Conservation (phyloP, 768 basidiomycete species). For the Filobasidium wieringae region DNA sequence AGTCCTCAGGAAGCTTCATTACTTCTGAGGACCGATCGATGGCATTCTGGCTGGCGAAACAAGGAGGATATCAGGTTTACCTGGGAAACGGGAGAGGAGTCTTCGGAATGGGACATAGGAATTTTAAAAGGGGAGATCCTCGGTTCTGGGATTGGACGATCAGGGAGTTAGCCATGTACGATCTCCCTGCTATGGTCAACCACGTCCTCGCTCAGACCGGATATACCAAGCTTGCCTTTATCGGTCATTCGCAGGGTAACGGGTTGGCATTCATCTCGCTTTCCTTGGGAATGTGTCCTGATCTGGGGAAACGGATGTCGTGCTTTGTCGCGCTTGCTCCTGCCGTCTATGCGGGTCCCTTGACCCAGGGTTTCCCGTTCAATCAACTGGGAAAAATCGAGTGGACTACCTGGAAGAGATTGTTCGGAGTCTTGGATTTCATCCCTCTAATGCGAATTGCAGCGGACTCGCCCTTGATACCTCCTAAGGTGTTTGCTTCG, state of each 20-base stretch:
- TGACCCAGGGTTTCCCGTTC: constrained; percentile 46
- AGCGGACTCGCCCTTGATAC: constrained; percentile 41
- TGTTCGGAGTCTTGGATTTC: constrained; percentile 47
- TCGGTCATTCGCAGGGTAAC: constrained; percentile 48
- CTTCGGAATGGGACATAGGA: constrained; percentile 45
- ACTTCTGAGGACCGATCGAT: constrained; percentile 46
- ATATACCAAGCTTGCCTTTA: constrained; percentile 46
- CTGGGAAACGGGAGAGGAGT: constrained; percentile 43
- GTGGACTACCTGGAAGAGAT: constrained; percentile 43
- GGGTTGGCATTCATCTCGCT: constrained; percentile 45
- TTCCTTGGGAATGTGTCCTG: constrained; percentile 45
- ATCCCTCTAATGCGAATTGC: constrained; percentile 46
- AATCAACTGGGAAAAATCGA: constrained; percentile 42
- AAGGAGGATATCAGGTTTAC: constrained; percentile 44
- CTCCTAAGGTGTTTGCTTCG: constrained; percentile 41
- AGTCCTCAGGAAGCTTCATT: constrained; percentile 45
- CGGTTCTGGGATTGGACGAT: constrained; percentile 49
- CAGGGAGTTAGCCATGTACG: constrained; percentile 45
- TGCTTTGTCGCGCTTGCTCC: constrained; percentile 46
- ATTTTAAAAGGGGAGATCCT: constrained; percentile 41
- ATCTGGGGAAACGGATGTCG: constrained; percentile 42
- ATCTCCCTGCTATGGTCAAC: constrained; percentile 45
- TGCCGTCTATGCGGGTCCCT: constrained; percentile 46
- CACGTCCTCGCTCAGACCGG: constrained; percentile 43
- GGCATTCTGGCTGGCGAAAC: constrained; percentile 46